Evolutionary conservation across 2,329 filamentous ascomycete genomes (phyloP).

Genomic region (Penicillium janthinellum): DNA sequence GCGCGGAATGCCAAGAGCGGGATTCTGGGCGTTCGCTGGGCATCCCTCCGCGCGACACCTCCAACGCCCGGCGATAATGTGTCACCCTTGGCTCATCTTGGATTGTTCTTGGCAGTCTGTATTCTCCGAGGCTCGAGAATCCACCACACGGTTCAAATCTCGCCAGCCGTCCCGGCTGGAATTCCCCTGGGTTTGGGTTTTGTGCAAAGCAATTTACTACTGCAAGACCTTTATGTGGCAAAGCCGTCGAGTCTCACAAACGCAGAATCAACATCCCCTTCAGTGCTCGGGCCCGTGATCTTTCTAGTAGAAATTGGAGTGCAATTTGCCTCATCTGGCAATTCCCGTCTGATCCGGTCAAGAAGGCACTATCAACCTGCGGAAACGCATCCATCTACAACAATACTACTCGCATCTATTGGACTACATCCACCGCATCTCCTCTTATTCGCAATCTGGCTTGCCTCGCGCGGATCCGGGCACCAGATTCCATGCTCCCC

Average conservation of each 20-base stretch:
- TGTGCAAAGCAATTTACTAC: neutral
- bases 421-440: conserved; percentile 10
- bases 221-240: neutral
- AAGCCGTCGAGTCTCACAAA: neutral
- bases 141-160: conserved; percentile 23
- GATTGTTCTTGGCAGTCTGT: conserved; percentile 19
- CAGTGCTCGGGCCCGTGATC: neutral
- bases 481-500: conserved; percentile 14
- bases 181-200: neutral
- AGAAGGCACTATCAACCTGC: conserved; percentile 8
- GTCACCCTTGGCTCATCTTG: conserved; percentile 25
- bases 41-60: conserved; percentile 14
- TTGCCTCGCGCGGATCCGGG: conserved; percentile 10
- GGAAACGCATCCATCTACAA: neutral
- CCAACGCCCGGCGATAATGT: conserved; percentile 11
- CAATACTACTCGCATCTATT: conserved; percentile 5
- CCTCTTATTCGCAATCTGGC: conserved; percentile 16
- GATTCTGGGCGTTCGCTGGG: conserved; percentile 20
- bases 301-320: neutral
- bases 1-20: conserved; percentile 27
- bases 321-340: neutral
- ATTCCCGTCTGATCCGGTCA: conserved; percentile 11
- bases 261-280: neutral
- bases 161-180: conserved; percentile 11
- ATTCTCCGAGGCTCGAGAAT: conserved; percentile 18